Base-by-base conservation (phyloP, 2,329 filamentous ascomycete species). In the Corinectria fuckeliana region DNA sequence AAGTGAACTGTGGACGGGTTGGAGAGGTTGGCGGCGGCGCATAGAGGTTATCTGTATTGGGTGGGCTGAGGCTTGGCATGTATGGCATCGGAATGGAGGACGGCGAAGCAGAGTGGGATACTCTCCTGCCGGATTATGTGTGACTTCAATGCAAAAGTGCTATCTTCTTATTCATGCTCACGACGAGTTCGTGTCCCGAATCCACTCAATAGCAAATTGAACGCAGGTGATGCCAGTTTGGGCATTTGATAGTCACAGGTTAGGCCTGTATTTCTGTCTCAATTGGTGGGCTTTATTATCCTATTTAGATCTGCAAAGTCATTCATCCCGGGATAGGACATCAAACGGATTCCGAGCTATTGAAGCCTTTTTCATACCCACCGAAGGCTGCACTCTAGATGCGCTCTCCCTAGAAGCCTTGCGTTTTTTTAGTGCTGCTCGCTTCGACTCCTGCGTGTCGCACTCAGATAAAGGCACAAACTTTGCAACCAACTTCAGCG, bases 291-390 rank as follows among this genome's bases (percentile, higher is more conserved):
- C n/a, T n/a, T n/a, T n/a, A n/a, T n/a, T n/a, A n/a, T n/a, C n/a
- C n/a, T n/a, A n/a, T n/a, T n/a, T n/a, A 34, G 38, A 18, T 42
- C 20, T 20, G 4, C 13, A 23, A 21, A 30, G 25, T 50, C 49
- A 69, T 36, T 50, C 54, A 20, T 65, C 42, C 13, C 62, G 45
- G n/a, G 59, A 60, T 14, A 72, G 54, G 11, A 73, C 42, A 44
- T 68, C 69, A 36, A 73, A 73, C 4, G 58, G 52, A 49, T 72
- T 73, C 20, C 58, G 57, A 11, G 65, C 51, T 26, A 32, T 39
- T 7, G 42, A 8, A 21, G 34, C 36, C 53, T 66, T 25, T 56
- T 66, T 25, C 16, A 28, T 30, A 23, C 34, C 60, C 26, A n/a
- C 4, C 5, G 26, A 26, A 26, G 41, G 5, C 14, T 38, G 60